phyloP scores from a whole-genome alignment of 495 filamentous ascomycete species.

The Penicillium ucsense region DNA sequence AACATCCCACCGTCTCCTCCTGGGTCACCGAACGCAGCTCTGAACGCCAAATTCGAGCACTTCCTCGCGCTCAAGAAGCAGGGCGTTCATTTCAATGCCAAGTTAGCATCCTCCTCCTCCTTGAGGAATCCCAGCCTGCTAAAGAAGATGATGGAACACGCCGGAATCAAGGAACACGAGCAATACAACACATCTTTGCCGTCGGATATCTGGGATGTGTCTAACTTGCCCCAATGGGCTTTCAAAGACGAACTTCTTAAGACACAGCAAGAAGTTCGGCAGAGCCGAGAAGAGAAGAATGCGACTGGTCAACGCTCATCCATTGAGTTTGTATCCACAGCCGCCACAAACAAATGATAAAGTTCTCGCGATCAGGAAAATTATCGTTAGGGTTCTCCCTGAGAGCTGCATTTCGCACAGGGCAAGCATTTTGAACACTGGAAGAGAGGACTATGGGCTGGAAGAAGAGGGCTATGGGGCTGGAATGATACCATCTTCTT shows the following conservation, averaged over 20 bases:
- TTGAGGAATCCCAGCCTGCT: slow-evolving; percentile 74
- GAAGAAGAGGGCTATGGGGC: too few relatives aligned
- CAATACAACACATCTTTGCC: slow-evolving; percentile 73
- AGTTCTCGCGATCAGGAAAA: not conserved
- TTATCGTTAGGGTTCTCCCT: too few relatives aligned
- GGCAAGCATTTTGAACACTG: too few relatives aligned
- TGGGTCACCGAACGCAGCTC: slow-evolving; percentile 52
- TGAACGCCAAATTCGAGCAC: slow-evolving; percentile 66
- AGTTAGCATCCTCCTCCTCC: slow-evolving; percentile 58
- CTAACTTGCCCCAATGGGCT: slow-evolving; percentile 55
- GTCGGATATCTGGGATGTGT: slow-evolving; percentile 56
- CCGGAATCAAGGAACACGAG: slow-evolving; percentile 53
- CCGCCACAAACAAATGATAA: slow-evolving; percentile 5
- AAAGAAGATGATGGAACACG: slow-evolving; percentile 72
- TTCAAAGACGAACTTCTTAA: slow-evolving; percentile 64
- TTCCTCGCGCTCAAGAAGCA: slow-evolving; percentile 80
- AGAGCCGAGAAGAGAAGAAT: slow-evolving; percentile 50
- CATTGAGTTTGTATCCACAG: slow-evolving; percentile 67
- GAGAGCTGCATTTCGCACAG: too few relatives aligned
- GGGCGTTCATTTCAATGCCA: slow-evolving; percentile 84
- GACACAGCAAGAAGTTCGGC: slow-evolving; percentile 50
- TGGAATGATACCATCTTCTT: too few relatives aligned
- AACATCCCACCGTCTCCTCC: slow-evolving; percentile 81
- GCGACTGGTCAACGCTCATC: slow-evolving; percentile 43
- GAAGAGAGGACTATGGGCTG: too few relatives aligned